These are phyloP conservation scores for Termitomyces sp. DNA, from an alignment of 768 basidiomycete genomes.

Conservation along the genomic window DNA sequence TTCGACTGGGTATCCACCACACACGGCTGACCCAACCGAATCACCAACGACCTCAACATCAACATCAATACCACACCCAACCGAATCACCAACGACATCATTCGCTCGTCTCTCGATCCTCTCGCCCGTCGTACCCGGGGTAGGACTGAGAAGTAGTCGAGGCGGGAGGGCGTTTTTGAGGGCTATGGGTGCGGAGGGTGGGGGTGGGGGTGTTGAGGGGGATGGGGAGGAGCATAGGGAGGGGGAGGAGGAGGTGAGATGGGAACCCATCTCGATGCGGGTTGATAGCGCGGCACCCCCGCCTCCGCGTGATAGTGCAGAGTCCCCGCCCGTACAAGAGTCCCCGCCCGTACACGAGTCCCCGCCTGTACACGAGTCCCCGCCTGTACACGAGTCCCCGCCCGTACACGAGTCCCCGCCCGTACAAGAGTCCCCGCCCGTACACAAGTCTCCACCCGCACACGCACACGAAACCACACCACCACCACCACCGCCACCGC, in stretches of 20 bases:
- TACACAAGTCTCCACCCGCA: too few relatives aligned
- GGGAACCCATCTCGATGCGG: too few relatives aligned
- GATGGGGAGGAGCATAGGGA: not conserved
- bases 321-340: not conserved
- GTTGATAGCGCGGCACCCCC: not conserved
- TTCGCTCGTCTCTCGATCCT: conserved; percentile 49
- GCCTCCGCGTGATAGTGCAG: too few relatives aligned
- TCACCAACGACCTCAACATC: not conserved
- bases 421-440: too few relatives aligned
- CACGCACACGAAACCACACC: too few relatives aligned
- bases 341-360: too few relatives aligned
- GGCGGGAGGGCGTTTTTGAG: conserved; percentile 1
- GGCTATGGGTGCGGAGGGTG: not conserved
- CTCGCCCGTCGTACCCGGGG: conserved; percentile 33
- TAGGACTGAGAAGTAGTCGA: not conserved
- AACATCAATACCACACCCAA: not conserved
- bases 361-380: too few relatives aligned
- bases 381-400: too few relatives aligned
- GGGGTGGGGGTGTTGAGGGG: not conserved
- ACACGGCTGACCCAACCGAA: too few relatives aligned
- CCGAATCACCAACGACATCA: conserved; percentile 40
- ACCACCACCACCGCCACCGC: too few relatives aligned
- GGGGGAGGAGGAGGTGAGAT: not conserved
- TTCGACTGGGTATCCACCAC: too few relatives aligned
- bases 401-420: too few relatives aligned